phyloP scores from a whole-genome alignment of 352 stramenopile species.

The Pythium dissotocum region DNA sequence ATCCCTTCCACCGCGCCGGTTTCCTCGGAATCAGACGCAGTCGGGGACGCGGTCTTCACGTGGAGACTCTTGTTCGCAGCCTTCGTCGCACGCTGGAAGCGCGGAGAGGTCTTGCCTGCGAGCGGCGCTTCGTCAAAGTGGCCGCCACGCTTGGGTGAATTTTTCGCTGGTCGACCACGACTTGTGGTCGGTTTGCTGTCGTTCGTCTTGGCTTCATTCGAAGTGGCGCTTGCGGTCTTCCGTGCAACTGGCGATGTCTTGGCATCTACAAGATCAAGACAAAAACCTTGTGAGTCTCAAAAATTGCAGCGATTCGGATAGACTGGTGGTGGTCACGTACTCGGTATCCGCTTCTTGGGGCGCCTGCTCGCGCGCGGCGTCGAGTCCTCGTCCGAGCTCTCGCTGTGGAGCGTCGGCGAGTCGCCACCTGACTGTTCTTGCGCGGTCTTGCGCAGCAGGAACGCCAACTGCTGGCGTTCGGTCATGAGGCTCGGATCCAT shows the following conservation, averaged over 20 bases:
- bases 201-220: constrained; percentile 4
- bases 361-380: constrained; percentile 26
- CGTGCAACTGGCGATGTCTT: constrained; percentile 24
- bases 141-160: constrained; percentile 1
- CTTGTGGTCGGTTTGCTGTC: neutral
- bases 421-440: constrained; percentile 46
- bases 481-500: constrained; percentile 77
- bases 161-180: constrained; percentile 9
- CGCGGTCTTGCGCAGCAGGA: constrained; percentile 68
- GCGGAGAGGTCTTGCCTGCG: constrained; percentile 6
- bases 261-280: constrained; percentile 8
- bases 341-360: constrained; percentile 30
- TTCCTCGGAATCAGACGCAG: constrained; percentile 1
- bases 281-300: neutral
- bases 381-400: constrained; percentile 37
- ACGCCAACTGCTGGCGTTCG: constrained; percentile 77
- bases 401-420: constrained; percentile 15
- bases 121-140: neutral
- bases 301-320: neutral
- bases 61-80: constrained; percentile 12
- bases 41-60: constrained; percentile 23
- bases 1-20: neutral
- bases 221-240: constrained; percentile 9
- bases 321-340: constrained; percentile 12
- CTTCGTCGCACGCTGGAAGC: constrained; percentile 9